Evolutionary conservation across 2,329 filamentous ascomycete genomes (phyloP), one percentile per base, ranked within the genome.

Genomic region (Trichoderma sp.): DNA sequence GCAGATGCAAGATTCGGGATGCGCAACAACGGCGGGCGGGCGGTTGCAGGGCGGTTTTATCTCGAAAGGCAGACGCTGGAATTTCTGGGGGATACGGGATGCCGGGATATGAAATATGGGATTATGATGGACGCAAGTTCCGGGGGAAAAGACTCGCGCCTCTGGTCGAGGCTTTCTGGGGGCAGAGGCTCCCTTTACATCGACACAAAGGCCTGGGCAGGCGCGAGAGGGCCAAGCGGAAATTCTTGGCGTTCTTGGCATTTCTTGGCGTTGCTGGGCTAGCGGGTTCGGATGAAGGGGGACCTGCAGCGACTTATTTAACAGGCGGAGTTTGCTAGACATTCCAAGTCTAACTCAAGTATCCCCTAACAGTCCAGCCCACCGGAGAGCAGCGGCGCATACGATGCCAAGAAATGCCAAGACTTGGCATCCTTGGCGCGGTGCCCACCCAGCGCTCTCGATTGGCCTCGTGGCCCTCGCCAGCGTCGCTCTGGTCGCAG

Each of bases 401-500:
- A 74, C 70, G 55, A 50, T 78, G 80, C 80, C 80, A 81, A 82
- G 80, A 71, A 30, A 71, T 71, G 79, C 79, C 80, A 82, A 81
- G 79, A 0, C 80, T 82, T 82, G 81, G 81, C 81, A 76, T 72
- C 71, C 80, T 82, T 78, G 81, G 81, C 80, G 77, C 75, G 75
- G 76, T 77, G 77, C 76, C 77, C 78, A 79, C 79, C 73, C 75
- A 53, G 70, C 58, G 72, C 70, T 39, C 73, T 76, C 75, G 71
- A 81, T 81, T 81, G 79, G 79, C 72, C 75, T 74, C 50, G 47
- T 59, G 69, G 47, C 68, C 68, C 67, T 43, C 65, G 64, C 73
- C 75, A 71, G 72, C 74, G 75, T 74, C 76, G 77, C 65, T 68
- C 47, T 28, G n/a, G 32, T 17, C 36, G 36, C 62, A 15, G 36